Percentiles rank a stretch among this genome's conserved stretches.
Evolutionary conservation across 2,329 filamentous ascomycete genomes (phyloP).

Genomic region (Aspergillus vadensis): DNA sequence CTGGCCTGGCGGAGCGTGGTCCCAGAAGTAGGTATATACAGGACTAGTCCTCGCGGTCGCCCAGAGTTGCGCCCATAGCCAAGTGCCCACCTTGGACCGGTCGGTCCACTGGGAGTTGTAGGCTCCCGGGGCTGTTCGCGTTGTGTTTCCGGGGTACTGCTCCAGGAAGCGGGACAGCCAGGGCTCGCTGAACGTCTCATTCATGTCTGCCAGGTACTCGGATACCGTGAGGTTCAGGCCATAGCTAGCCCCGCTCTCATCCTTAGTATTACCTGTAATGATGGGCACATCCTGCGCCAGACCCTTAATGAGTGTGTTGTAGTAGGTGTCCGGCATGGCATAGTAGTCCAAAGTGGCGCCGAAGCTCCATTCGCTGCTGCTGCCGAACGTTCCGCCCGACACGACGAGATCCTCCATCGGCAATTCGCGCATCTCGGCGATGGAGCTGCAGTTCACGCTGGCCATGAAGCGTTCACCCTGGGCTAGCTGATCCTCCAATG

Average conservation of each 20-base stretch:
- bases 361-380: background rate
- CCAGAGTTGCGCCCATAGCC: conserved; percentile 27
- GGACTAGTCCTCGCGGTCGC: conserved; percentile 14
- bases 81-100: conserved; percentile 30
- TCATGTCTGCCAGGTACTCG: conserved; percentile 23
- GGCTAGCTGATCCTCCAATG: background rate
- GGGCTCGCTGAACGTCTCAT: background rate
- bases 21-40: conserved; percentile 33
- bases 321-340: conserved; percentile 30
- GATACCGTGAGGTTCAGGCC: conserved; percentile 24
- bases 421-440: conserved; percentile 5
- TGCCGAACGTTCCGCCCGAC: background rate
- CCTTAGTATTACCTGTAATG: conserved; percentile 35
- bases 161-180: background rate
- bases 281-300: conserved; percentile 31
- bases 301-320: conserved; percentile 26
- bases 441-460: conserved; percentile 2
- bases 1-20: conserved; percentile 31
- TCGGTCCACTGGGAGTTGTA: conserved; percentile 28
- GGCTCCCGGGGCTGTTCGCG: conserved; percentile 17
- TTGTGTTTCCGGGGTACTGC: conserved; percentile 10
- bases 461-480: conserved; percentile 1
- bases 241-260: conserved; percentile 31
- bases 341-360: conserved; percentile 19
- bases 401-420: conserved; percentile 4